A percentile compares a stretch with the other conserved stretches of the same genome.
These are phyloP conservation scores for Harringtonia lauricola DNA, from an alignment of 2,329 filamentous ascomycete species.

Conservation along the genomic window DNA sequence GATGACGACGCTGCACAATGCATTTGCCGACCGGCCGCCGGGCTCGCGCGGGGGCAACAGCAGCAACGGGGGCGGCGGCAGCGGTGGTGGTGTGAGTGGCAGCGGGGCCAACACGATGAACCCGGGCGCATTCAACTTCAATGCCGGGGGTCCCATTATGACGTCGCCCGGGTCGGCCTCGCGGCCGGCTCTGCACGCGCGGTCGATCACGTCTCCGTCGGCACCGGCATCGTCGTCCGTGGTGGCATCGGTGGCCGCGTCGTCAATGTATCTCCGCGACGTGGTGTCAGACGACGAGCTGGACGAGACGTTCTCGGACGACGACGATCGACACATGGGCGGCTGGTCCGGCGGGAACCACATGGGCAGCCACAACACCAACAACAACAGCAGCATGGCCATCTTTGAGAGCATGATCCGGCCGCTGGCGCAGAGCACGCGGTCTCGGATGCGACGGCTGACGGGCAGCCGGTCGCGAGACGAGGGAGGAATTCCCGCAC, in stretches of 20 bases:
- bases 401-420: slow-evolving; percentile 52
- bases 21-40: slow-evolving; percentile 65
- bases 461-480: slow-evolving; percentile 42
- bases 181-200: slow-evolving; percentile 62
- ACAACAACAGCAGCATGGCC: background rate
- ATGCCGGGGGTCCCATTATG: background rate
- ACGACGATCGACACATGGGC: slow-evolving; percentile 41
- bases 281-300: slow-evolving; percentile 69
- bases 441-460: slow-evolving; percentile 48
- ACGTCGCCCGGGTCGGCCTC: slow-evolving; percentile 17
- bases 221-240: slow-evolving; percentile 28
- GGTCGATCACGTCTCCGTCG: slow-evolving; percentile 76
- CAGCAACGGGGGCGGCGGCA: too few species aligned
- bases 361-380: background rate
- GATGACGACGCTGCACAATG: slow-evolving; percentile 74
- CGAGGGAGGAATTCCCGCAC: slow-evolving; percentile 7
- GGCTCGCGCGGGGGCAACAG: slow-evolving; percentile 46
- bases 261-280: slow-evolving; percentile 45
- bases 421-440: slow-evolving; percentile 43
- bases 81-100: too few species aligned
- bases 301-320: slow-evolving; percentile 66
- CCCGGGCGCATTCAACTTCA: slow-evolving; percentile 41
- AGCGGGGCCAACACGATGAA: slow-evolving; percentile 44
- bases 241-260: slow-evolving; percentile 66
- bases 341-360: background rate